Base-by-base conservation (phyloP, 768 basidiomycete genomes). In the Royoungia palumana region DNA sequence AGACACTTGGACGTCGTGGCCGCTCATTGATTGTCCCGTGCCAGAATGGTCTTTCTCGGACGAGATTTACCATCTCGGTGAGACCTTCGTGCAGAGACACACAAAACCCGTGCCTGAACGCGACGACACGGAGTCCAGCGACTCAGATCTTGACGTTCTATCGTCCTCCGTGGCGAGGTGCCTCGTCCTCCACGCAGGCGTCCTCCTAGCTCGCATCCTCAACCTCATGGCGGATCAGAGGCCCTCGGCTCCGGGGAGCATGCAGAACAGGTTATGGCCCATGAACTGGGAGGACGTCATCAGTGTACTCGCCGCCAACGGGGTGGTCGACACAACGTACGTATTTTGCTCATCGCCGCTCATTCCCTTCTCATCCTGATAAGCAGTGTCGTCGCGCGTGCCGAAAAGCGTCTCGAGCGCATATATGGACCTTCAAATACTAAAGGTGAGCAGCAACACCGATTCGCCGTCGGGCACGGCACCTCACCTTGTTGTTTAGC, bases 1-100 rank as follows among this genome's bases (percentile, higher is more conserved):
- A 60, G 79, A 85, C 56, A 70, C 69, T 0, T 89, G 86, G 87
- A 88, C 87, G 0, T 73, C 81, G 7, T 91, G 89, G 89, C 89
- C 89, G 1, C 75, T 89, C 43, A 74, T 81, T 16, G 85, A 90
- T 56, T 75, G 87, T 14, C 70, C 75, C 20, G 69, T 78, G 9
- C 87, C 89, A 1, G 82, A 88, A 66, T 90, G 83, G 83, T 67
- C 68, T 9, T 67, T 91, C 19, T 75, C 81, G 40, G 88, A 90
- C 54, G 89, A 90, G 65, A 73, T 90, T 9, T 64, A 65, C 19
- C 61, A 72, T 2, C 58, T 89, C 25, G 74, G 75, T 6, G 65
- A 72, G 17, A 63, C 71, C 12, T 63, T 67, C 24, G 8, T 25
- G 24, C 24, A 25, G 24, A 25, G 8, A 25, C 24, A 50, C 75